phyloP scores from a whole-genome alignment of 1,139 yeast genomes.

The Ogataea hybrid region DNA sequence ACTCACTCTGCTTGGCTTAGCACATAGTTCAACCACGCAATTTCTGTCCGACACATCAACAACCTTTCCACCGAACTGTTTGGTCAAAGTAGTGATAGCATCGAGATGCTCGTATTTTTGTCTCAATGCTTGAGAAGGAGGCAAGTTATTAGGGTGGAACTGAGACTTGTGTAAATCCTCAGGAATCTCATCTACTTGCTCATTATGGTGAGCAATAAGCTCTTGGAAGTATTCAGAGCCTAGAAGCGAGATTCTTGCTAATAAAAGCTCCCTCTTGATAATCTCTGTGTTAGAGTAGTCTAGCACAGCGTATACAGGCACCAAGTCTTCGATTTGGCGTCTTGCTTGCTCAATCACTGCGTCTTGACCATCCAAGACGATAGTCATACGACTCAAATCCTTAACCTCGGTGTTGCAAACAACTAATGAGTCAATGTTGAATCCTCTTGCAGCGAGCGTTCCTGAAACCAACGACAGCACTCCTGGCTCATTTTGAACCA shows the following conservation, averaged over 20 bases:
- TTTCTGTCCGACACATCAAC: slow-evolving; percentile 92
- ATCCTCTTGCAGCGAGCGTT: slow-evolving; percentile 95
- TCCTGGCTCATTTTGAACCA: slow-evolving; percentile 98
- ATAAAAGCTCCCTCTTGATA: slow-evolving; percentile 82
- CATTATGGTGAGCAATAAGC: slow-evolving; percentile 81
- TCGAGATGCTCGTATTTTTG: slow-evolving; percentile 88
- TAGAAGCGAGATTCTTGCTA: slow-evolving; percentile 87
- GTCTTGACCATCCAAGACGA: slow-evolving; percentile 90
- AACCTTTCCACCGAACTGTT: slow-evolving; percentile 88
- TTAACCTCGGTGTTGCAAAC: slow-evolving; percentile 96
- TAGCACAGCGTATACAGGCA: slow-evolving; percentile 96
- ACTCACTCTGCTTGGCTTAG: slow-evolving; percentile 87
- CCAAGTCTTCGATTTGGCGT: slow-evolving; percentile 95
- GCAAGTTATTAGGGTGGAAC: slow-evolving; percentile 85
- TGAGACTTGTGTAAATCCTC: slow-evolving; percentile 48
- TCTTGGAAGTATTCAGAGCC: slow-evolving; percentile 99
- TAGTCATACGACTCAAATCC: slow-evolving; percentile 95
- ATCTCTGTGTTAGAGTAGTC: slow-evolving; percentile 91
- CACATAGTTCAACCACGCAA: slow-evolving; percentile 90
- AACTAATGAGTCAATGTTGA: slow-evolving; percentile 94
- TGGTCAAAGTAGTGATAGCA: slow-evolving; percentile 76
- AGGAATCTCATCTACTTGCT: slow-evolving; percentile 43
- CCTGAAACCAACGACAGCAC: slow-evolving; percentile 92
- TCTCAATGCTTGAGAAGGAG: slow-evolving; percentile 90
- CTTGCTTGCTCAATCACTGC: slow-evolving; percentile 98